phyloP scores from a whole-genome alignment of 176 grass and related monocot genomes.

The Pharus latifolius region DNA sequence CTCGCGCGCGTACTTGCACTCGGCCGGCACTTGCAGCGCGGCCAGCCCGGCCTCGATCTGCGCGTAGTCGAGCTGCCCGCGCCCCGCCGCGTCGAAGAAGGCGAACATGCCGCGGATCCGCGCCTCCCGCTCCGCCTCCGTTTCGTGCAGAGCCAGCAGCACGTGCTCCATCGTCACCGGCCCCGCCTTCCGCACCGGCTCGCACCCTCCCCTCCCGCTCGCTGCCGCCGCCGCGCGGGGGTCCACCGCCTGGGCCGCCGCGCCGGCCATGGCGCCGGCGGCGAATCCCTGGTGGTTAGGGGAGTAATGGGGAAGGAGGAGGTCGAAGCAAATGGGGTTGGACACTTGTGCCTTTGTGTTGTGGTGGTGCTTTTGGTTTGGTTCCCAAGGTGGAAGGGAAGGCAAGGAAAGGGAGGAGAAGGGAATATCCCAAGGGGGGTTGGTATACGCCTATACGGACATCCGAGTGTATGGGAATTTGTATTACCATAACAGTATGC shows the following conservation, averaged over 20 bases:
- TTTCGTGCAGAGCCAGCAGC: constrained; percentile 65
- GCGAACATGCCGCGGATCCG: constrained; percentile 83
- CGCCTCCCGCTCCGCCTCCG: constrained; percentile 79
- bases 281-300: constrained; percentile 5
- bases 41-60: constrained; percentile 89
- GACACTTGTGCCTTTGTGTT: no score
- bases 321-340: no score
- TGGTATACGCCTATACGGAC: no score
- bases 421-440: constrained; percentile 13
- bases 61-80: constrained; percentile 77
- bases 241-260: no score
- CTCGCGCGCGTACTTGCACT: constrained; percentile 89
- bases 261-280: constrained; percentile 51
- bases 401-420: not conserved
- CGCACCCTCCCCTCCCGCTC: constrained; percentile 4
- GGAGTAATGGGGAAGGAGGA: not conserved
- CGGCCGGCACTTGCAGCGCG: constrained; percentile 59
- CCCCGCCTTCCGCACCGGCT: constrained; percentile 54
- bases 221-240: not conserved
- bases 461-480: no score
- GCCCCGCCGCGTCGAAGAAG: constrained; percentile 65
- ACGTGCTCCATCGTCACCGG: constrained; percentile 91
- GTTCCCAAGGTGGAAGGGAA: constrained; percentile 13
- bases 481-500: no score
- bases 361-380: constrained; percentile 14